Conservation (phyloP, 495 filamentous ascomycete species). For the Aspergillus leporis region DNA sequence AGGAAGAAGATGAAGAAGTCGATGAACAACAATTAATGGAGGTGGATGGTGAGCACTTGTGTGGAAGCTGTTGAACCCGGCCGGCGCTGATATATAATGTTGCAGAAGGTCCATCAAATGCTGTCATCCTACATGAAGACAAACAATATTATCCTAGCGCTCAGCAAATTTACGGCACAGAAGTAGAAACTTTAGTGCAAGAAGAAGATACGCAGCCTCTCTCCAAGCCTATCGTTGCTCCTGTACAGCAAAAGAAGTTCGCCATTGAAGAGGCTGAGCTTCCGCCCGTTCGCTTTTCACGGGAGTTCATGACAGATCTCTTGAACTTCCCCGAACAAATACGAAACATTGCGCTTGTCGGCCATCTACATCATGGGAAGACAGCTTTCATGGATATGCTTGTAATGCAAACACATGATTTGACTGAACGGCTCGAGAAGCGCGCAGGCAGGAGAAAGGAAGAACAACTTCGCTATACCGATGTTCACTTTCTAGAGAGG, state of each 20-base stretch:
- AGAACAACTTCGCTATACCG: constrained; percentile 92
- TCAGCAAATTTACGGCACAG: constrained; percentile 88
- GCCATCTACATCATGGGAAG: constrained; percentile 96
- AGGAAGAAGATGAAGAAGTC: constrained; percentile 57
- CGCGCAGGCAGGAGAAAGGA: constrained; percentile 78
- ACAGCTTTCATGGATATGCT: constrained; percentile 99
- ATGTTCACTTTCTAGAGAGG: constrained; percentile 83
- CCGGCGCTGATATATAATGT: constrained; percentile 16
- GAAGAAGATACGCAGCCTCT: constrained; percentile 96
- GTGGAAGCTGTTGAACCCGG: not conserved
- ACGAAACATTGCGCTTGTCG: constrained; percentile 86
- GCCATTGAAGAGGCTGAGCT: constrained; percentile 88
- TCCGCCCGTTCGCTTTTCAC: constrained; percentile 80
- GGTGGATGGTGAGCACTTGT: constrained; percentile 65
- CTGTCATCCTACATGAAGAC: constrained; percentile 95
- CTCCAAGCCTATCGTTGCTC: constrained; percentile 89
- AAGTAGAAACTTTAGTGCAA: constrained; percentile 93
- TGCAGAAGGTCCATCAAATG: constrained; percentile 92
- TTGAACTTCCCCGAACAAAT: constrained; percentile 95
- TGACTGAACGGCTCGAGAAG: constrained; percentile 73
- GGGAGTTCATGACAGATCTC: constrained; percentile 92
- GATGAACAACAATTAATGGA: constrained; percentile 90
- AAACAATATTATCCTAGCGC: constrained; percentile 99
- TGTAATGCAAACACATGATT: constrained; percentile 89
- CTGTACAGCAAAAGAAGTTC: constrained; percentile 93